Conservation (phyloP, 2,329 filamentous ascomycete species). For the Curvularia sp. region DNA sequence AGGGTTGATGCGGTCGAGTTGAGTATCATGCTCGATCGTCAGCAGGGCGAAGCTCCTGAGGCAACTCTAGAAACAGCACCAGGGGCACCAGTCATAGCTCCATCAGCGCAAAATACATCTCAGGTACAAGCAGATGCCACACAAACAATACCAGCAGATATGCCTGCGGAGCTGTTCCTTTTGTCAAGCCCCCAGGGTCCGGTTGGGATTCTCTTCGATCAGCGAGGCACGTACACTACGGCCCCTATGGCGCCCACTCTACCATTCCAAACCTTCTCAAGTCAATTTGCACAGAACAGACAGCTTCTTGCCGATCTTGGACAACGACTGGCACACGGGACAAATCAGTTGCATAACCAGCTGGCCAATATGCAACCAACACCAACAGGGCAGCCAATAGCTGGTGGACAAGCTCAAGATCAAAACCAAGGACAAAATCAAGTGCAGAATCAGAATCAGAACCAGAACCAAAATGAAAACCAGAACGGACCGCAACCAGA, state of each 20-base stretch:
- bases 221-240: conserved; percentile 46
- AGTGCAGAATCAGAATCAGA: conserved; percentile 20
- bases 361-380: conserved; percentile 28
- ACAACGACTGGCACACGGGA: conserved; percentile 40
- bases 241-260: conserved; percentile 39
- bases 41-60: conserved; percentile 12
- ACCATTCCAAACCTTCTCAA: conserved; percentile 42
- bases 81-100: conserved; percentile 3
- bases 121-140: conserved; percentile 13
- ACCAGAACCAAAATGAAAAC: conserved; percentile 16
- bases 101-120: conserved; percentile 15
- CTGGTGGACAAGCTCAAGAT: conserved; percentile 21
- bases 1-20: conserved; percentile 37
- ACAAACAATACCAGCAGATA: conserved; percentile 24
- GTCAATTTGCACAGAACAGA: conserved; percentile 45
- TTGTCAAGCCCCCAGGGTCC: conserved; percentile 49
- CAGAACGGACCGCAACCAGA: conserved; percentile 22
- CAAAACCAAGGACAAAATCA: conserved; percentile 26
- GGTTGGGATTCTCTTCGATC: conserved; percentile 47
- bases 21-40: conserved; percentile 28
- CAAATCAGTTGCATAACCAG: conserved; percentile 27
- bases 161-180: conserved; percentile 44
- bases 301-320: conserved; percentile 42
- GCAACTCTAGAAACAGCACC: conserved; percentile 10
- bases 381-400: conserved; percentile 26